Evolutionary conservation across 352 stramenopile species (phyloP), one percentile per base, ranked within the genome.

Genomic region (Globisporangium uncinulatum): DNA sequence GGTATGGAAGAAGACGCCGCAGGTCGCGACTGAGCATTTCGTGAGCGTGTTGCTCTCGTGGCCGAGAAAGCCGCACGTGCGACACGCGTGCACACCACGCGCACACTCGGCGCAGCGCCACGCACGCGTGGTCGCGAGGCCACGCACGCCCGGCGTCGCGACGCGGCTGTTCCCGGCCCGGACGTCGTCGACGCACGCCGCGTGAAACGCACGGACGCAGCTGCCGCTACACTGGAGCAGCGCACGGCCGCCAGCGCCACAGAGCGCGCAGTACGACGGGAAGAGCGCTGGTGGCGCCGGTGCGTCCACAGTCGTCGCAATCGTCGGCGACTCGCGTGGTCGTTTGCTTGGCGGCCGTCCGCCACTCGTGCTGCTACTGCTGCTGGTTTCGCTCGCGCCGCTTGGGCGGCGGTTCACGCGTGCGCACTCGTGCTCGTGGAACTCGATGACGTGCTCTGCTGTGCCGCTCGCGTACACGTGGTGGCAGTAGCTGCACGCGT

Each of bases 351-450:
- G 32, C 32, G 4, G 32, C 5, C 32, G 32, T 9, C 32, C 32
- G 9, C 32, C 32, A 9, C 32, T 9, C 5, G 5, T 9, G 32
- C 32, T 9, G 32, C 32, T 9, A 9, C 32, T 37, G 32, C 32
- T 79, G 42, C 14, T 47, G 14, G 10, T 24, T 20, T 53, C 63
- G 51, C 51, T 72, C 73, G 37, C n/a, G 43, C 41, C 36, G 29
- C 7, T 11, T 14, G 59, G 24, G 9, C 39, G 31, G 62, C 72
- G 62, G 58, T 93, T 89, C 15, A 85, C 66, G 15, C 79, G 79
- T 49, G 74, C 72, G 65, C 83, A 94, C 59, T 94, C 83, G 57
- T 83, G 71, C 42, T 90, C 78, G 59, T 94, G 83, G 66, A 92
- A 90, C 9, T 70, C 60, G 44, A 92, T 79, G 51, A 89, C 83